Evolutionary conservation across 306 rosid genomes (phyloP), one percentile per base, ranked within the genome.

Genomic region (Vachellia collinsii): DNA sequence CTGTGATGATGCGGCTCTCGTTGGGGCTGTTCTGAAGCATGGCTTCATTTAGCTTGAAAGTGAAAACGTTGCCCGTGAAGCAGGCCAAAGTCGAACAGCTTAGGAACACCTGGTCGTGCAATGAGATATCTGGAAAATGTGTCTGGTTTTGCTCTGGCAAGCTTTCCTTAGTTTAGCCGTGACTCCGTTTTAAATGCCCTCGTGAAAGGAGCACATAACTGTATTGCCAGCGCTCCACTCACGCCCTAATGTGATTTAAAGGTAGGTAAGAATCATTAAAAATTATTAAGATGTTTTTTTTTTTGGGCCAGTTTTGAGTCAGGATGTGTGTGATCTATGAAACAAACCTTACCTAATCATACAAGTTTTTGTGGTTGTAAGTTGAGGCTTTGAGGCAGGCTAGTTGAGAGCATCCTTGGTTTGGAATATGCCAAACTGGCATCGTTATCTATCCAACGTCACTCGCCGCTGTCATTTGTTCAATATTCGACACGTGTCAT

Each of bases 371-470:
- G 34, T 29, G 34, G 2, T 29, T 29, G 1, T 2, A 29, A 29
- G 34, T 29, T n/a, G 34, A 29, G 34, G 1, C 34, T 29, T 29
- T 2, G 1, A 54, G 61, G 11, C 11, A 7, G 23, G 10, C 61
- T 3, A n/a, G 59, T 69, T 43, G 37, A 20, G 37, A 43, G 75
- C 4, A 29, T 25, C 59, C 61, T 7, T 0, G 10, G 75, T 43
- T 7, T 0, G 10, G 75, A 71, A 68, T 23, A 25, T 71, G 59
- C 41, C 61, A 58, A 25, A 17, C 61, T 8, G 62, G 23, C 47
- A 10, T 36, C 36, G 11, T 51, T 51, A 72, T 72, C 77, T 12
- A 70, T 51, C 0, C 77, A 47, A 72, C 63, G 63, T 51, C 77
- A 72, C 47, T 36, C 3, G 3, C 29, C 16, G 4, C 14, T 71